Evolutionary conservation across 2,329 filamentous ascomycete genomes (phyloP).

Genomic region (Colletotrichum zoysiae): DNA sequence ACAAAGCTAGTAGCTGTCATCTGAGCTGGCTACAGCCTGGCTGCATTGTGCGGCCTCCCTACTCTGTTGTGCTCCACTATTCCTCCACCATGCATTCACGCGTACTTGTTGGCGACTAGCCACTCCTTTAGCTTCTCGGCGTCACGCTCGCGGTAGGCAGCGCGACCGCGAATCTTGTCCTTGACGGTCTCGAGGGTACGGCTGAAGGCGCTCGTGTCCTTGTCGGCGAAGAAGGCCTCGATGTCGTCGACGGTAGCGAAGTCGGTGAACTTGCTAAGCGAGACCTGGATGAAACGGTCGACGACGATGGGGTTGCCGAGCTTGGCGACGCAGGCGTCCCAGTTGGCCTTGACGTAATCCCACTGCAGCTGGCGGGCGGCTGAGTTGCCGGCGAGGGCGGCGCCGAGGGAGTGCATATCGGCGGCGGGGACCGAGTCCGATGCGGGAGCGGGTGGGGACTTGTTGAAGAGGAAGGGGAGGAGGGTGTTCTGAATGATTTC

Average conservation of each 20-base stretch:
- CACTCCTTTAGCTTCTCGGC: conserved; percentile 80
- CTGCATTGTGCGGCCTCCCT: background rate
- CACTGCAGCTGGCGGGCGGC: conserved; percentile 81
- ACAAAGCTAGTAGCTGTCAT: conserved; percentile 8
- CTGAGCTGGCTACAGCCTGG: conserved; percentile 25
- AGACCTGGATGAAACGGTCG: conserved; percentile 87
- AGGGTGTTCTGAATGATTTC: conserved; percentile 76
- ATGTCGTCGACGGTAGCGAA: conserved; percentile 80
- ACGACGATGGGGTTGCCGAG: conserved; percentile 88
- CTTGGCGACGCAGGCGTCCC: conserved; percentile 78
- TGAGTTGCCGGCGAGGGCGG: conserved; percentile 78
- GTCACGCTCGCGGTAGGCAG: conserved; percentile 85
- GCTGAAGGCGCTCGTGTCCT: conserved; percentile 88
- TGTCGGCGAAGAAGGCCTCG: conserved; percentile 83
- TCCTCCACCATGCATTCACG: conserved; percentile 28
- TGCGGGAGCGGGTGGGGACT: conserved; percentile 61
- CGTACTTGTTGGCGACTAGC: conserved; percentile 69
- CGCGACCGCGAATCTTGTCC: conserved; percentile 87
- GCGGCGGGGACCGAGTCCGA: conserved; percentile 80
- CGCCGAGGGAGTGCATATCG: conserved; percentile 88
- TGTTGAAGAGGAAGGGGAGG: conserved; percentile 84
- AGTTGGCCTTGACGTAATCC: conserved; percentile 88
- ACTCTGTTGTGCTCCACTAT: background rate
- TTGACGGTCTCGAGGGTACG: conserved; percentile 86
- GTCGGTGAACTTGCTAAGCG: conserved; percentile 83